Evolutionary conservation across 192 early-diverging fungal genomes (phyloP).

Genomic region (Rhizophagus sp.): DNA sequence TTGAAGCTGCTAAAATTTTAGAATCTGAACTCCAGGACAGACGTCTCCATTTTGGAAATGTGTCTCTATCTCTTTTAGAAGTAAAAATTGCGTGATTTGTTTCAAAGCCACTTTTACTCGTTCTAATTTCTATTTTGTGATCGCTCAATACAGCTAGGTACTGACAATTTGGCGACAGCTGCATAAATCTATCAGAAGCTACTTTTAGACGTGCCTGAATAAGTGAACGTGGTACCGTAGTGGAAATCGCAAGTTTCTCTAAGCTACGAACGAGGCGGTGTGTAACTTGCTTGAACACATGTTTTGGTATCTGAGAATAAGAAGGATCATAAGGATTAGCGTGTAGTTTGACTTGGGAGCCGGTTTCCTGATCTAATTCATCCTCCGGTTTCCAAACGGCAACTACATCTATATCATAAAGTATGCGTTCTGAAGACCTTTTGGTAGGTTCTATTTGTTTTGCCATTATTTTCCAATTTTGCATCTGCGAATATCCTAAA

Average conservation of each 20-base stretch:
- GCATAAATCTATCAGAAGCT: slow-evolving; percentile 38
- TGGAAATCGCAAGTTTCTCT: slow-evolving; percentile 34
- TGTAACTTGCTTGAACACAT: slow-evolving; percentile 29
- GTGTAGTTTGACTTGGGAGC: slow-evolving; percentile 24
- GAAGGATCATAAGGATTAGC: slow-evolving; percentile 13
- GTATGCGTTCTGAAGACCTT: slow-evolving; percentile 9
- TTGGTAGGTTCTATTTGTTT: neutral
- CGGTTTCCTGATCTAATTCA: slow-evolving; percentile 30
- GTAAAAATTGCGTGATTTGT: slow-evolving; percentile 40
- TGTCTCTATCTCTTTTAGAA: slow-evolving; percentile 36
- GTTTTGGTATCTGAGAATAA: slow-evolving; percentile 29
- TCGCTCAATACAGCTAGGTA: slow-evolving; percentile 45
- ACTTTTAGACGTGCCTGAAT: slow-evolving; percentile 38
- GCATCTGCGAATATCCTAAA: no score
- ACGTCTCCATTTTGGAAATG: slow-evolving; percentile 47
- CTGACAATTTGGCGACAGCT: slow-evolving; percentile 39
- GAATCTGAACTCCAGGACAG: slow-evolving; percentile 48
- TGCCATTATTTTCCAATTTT: neutral
- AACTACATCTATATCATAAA: slow-evolving; percentile 44
- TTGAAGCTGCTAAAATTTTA: slow-evolving; percentile 38
- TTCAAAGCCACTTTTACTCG: slow-evolving; percentile 41
- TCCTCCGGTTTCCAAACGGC: slow-evolving; percentile 45
- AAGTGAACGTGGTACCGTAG: slow-evolving; percentile 45
- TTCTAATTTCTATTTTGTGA: slow-evolving; percentile 45
- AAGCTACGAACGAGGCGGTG: slow-evolving; percentile 25